A percentile compares a stretch with the other conserved stretches of the same genome.
These are phyloP conservation scores for Pezicula neosporulosa DNA, from an alignment of 2,329 filamentous ascomycete species.

Conservation along the genomic window DNA sequence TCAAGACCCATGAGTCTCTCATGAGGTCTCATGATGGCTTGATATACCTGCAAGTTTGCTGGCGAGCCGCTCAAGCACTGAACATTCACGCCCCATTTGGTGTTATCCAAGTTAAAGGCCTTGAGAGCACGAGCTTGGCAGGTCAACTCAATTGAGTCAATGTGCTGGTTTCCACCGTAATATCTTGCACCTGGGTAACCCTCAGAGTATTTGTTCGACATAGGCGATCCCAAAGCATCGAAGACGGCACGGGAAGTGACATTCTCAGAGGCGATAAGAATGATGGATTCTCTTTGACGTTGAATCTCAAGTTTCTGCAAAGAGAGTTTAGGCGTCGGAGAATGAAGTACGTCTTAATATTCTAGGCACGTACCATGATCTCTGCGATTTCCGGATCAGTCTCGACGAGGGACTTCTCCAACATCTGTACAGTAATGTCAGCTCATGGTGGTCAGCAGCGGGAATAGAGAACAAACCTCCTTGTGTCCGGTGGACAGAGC, in stretches of 20 bases:
- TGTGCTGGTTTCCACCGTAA: constrained; percentile 99
- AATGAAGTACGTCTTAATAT: neutral
- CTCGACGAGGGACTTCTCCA: constrained; percentile 91
- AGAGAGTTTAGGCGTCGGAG: neutral
- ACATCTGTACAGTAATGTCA: constrained; percentile 63
- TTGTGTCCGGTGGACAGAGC: constrained; percentile 63
- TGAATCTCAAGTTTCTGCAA: constrained; percentile 82
- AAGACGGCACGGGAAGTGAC: constrained; percentile 98
- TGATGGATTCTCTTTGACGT: constrained; percentile 97
- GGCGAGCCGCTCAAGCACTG: constrained; percentile 91
- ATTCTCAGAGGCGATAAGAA: constrained; percentile 98
- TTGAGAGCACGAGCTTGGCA: constrained; percentile 93
- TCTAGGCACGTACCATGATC: constrained; percentile 77
- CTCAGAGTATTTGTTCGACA: constrained; percentile 99
- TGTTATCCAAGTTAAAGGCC: constrained; percentile 80
- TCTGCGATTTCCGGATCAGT: constrained; percentile 90
- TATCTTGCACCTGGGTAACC: constrained; percentile 97
- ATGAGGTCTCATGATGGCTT: constrained; percentile 93
- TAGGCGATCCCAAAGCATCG: constrained; percentile 90
- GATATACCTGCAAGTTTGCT: constrained; percentile 97
- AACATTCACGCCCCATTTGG: constrained; percentile 98
- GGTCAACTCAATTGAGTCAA: constrained; percentile 90
- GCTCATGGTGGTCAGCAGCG: neutral
- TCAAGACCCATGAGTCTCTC: constrained; percentile 97
- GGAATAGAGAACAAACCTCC: constrained; percentile 47